Base-by-base conservation (phyloP, 352 stramenopile species). In the Globisporangium rhizosaccharum region DNA sequence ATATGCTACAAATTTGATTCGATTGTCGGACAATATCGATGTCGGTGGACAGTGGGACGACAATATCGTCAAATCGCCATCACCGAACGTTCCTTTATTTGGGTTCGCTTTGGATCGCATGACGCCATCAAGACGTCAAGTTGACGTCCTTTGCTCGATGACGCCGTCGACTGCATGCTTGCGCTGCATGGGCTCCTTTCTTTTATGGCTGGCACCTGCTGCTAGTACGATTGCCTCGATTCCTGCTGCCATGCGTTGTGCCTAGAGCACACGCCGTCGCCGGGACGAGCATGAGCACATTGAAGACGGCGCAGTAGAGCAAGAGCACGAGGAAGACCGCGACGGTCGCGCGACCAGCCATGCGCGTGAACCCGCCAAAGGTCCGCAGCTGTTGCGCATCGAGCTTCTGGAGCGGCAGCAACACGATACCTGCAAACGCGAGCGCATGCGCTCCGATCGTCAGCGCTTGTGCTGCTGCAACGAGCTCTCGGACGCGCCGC, bases 351-450 rank as follows among this genome's bases (percentile, higher is more conserved):
- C 65, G 50, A 17, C 76, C 57, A 10, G 77, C 77, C 25, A 53
- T 61, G 28, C 71, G 59, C 12, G 76, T 87, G 66, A 85, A 90
- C 14, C 72, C 72, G 11, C 72, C 72, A 30, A 73, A 82, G 7
- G 59, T 62, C 3, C 68, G 72, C 33, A 67, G 48, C 30, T 79
- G 72, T 57, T 82, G 72, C 1, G 72, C 72, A 49, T 82, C 72
- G 2, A 82, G 62, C 37, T 82, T 82, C 56, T 82, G 72, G 9
- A 62, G 52, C 7, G 73, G 73, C 9, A 76, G 52, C 45, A 73
- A 12, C 10, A 18, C 20, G 18, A 79, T 57, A 2, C 52, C 60
- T n/a, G 37, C 47, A 15, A 66, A 46, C 14, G 45, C 58, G 25
- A 61, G 47, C 6, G 60, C 55, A 26, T 61, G 48, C 47, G 60